Evolutionary conservation across 225 moss, liverwort and hornwort species (phyloP).

Genomic region (Anthoceros angustus): DNA sequence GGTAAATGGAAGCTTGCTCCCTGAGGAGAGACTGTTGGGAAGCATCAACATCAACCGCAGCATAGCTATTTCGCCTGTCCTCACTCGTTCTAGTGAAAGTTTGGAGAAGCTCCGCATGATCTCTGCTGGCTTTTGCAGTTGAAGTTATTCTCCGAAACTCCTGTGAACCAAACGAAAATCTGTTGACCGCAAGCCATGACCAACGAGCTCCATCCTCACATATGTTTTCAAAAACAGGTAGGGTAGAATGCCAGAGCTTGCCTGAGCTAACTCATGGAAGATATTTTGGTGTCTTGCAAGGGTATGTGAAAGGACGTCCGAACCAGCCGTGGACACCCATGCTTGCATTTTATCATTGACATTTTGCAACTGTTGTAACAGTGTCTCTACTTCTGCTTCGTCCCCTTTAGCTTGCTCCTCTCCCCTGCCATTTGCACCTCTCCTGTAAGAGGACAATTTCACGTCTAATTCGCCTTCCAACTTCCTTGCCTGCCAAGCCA

Average conservation of each 20-base stretch:
- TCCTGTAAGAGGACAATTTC: conserved; percentile 52
- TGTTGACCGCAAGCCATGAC: too few species aligned
- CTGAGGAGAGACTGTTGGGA: conserved; percentile 39
- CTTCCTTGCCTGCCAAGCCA: conserved; percentile 43
- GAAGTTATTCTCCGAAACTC: conserved; percentile 68
- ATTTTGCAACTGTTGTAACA: conserved; percentile 49
- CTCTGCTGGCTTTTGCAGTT: conserved; percentile 53
- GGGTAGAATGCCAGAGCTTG: conserved; percentile 9
- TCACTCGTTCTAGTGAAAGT: conserved; percentile 44
- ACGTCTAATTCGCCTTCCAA: conserved; percentile 68
- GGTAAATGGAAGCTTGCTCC: conserved; percentile 43
- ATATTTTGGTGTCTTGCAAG: conserved; percentile 67
- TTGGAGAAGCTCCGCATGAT: conserved; percentile 59
- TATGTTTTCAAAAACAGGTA: not conserved
- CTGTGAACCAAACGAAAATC: conserved; percentile 15
- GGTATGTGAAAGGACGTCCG: conserved; percentile 72
- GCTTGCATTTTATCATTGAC: conserved; percentile 62
- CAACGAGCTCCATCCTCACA: not conserved
- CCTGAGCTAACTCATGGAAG: conserved; percentile 63
- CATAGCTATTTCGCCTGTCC: conserved; percentile 40
- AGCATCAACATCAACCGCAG: conserved; percentile 24
- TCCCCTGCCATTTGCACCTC: conserved; percentile 31
- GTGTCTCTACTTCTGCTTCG: conserved; percentile 42
- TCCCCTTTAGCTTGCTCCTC: conserved; percentile 33
- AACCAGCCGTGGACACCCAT: conserved; percentile 63